Conservation (phyloP, 176 grass and related monocot genomes). For the Zoysia japonica region DNA sequence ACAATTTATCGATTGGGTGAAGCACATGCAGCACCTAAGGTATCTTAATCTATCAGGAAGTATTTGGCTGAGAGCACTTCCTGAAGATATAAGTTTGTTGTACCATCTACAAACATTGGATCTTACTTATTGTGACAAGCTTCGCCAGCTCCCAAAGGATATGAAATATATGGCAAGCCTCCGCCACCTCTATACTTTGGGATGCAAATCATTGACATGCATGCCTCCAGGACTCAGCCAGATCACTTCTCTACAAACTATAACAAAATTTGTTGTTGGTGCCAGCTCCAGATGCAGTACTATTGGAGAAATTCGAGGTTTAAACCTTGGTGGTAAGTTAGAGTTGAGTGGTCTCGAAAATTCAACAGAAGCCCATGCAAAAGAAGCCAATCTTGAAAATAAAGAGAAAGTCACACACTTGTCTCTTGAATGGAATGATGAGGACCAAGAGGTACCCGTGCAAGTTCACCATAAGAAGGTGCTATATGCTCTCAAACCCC, state of each 20-base stretch:
- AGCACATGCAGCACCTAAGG: neutral
- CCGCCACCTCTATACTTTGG: neutral
- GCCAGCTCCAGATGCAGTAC: neutral
- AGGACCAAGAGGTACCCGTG: neutral
- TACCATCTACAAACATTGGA: constrained; percentile 27
- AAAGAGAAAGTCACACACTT: constrained; percentile 20
- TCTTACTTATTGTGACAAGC: accelerated
- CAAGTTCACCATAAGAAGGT: neutral
- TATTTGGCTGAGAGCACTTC: neutral
- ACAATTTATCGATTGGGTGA: neutral
- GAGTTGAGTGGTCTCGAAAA: neutral
- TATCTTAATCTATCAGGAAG: neutral
- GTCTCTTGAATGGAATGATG: neutral
- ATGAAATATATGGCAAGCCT: constrained; percentile 32
- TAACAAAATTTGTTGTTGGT: constrained; percentile 16
- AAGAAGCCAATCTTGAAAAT: neutral
- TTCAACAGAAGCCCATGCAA: constrained; percentile 1
- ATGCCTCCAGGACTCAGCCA: constrained; percentile 24
- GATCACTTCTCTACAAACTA: constrained; percentile 16
- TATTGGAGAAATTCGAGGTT: neutral
- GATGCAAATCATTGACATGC: neutral
- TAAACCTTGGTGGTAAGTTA: neutral
- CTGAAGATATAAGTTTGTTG: neutral
- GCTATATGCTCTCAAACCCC: constrained; percentile 24
- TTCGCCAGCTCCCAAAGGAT: constrained; percentile 10